A percentile compares a stretch with the other conserved stretches of the same genome.
phyloP scores from a whole-genome alignment of 2,329 filamentous ascomycete species.

The Coniochaeta hoffmannii region DNA sequence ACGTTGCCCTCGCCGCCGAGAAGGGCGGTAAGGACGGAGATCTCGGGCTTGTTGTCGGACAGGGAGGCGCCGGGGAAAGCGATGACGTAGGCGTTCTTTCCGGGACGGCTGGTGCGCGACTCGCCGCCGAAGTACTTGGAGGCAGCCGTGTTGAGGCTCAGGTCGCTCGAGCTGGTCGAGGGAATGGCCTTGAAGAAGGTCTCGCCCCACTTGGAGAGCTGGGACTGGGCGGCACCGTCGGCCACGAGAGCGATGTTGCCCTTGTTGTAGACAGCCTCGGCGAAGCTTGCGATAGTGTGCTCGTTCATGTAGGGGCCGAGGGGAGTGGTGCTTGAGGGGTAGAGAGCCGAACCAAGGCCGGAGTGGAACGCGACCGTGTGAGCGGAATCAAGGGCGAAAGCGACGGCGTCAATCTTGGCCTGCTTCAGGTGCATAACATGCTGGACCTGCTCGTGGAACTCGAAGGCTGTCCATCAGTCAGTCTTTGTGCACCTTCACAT shows the following conservation, averaged over 20 bases:
- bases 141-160: slow-evolving; percentile 51
- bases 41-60: slow-evolving; percentile 78
- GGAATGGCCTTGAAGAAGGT: slow-evolving; percentile 80
- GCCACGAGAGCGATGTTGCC: slow-evolving; percentile 86
- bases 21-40: slow-evolving; percentile 77
- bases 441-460: slow-evolving; percentile 84
- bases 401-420: slow-evolving; percentile 55
- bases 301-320: slow-evolving; percentile 75
- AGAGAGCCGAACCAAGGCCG: slow-evolving; percentile 75
- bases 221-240: slow-evolving; percentile 71
- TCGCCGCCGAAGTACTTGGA: slow-evolving; percentile 93
- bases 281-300: slow-evolving; percentile 66
- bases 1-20: slow-evolving; percentile 86
- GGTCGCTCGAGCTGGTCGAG: slow-evolving; percentile 41
- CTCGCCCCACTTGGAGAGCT: slow-evolving; percentile 81
- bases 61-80: slow-evolving; percentile 88
- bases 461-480: slow-evolving; percentile 55
- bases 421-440: slow-evolving; percentile 71
- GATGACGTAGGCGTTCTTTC: slow-evolving; percentile 78
- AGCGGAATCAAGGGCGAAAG: slow-evolving; percentile 75
- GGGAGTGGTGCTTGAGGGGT: slow-evolving; percentile 64
- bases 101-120: slow-evolving; percentile 72
- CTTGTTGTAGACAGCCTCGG: slow-evolving; percentile 76
- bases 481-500: slow-evolving; percentile 2
- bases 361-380: slow-evolving; percentile 88